Conservation (phyloP, 441 rosid species). For the Pelargonium citronellum region DNA sequence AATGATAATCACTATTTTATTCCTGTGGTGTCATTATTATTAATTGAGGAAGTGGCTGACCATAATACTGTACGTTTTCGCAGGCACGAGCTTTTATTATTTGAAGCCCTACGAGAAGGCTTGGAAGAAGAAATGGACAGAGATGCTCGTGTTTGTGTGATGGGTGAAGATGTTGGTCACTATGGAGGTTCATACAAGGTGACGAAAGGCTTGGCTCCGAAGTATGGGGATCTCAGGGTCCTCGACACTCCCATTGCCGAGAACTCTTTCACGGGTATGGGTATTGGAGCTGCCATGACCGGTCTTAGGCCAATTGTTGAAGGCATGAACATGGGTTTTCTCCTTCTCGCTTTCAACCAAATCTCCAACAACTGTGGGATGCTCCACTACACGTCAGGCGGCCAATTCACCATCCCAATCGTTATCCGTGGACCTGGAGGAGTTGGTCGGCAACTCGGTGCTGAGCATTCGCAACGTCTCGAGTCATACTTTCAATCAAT, state of each 20-base stretch:
- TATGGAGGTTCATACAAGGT: slow-evolving; percentile 99
- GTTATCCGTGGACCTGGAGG: slow-evolving; percentile 99
- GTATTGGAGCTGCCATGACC: slow-evolving; percentile 95
- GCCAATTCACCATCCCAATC: slow-evolving; percentile 80
- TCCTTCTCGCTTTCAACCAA: slow-evolving; percentile 94
- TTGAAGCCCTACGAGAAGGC: slow-evolving; percentile 90
- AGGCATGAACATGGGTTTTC: slow-evolving; percentile 99
- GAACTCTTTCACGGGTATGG: slow-evolving; percentile 98
- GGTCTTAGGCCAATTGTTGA: slow-evolving; percentile 85
- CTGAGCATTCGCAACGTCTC: slow-evolving; percentile 95
- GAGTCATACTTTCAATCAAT: slow-evolving; percentile 96
- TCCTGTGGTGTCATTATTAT: too few species aligned
- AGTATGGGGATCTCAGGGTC: slow-evolving; percentile 90
- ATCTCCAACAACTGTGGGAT: slow-evolving; percentile 98
- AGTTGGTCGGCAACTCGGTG: slow-evolving; percentile 92
- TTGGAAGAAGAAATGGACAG: slow-evolving; percentile 98
- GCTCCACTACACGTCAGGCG: slow-evolving; percentile 99
- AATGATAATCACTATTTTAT: too few species aligned
- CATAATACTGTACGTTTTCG: too few species aligned
- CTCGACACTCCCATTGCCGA: slow-evolving; percentile 98
- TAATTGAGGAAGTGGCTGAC: too few species aligned
- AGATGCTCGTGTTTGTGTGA: slow-evolving; percentile 75
- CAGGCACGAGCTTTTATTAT: slow-evolving; percentile 86
- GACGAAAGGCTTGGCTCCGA: slow-evolving; percentile 65
- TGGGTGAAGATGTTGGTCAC: slow-evolving; percentile 99